phyloP scores from a whole-genome alignment of 345 rosid genomes.

The Acer negundo region DNA sequence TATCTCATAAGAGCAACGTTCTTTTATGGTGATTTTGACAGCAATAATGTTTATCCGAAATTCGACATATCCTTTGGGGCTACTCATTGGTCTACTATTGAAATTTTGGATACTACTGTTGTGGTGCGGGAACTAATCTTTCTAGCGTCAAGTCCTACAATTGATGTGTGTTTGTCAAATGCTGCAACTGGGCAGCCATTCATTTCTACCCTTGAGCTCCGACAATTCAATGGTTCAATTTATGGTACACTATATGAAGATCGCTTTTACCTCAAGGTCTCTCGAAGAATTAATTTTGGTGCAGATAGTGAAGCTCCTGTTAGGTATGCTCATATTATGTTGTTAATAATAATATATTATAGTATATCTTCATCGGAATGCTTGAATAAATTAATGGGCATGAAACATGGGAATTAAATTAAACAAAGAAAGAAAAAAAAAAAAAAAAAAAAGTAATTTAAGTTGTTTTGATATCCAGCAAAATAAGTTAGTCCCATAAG shows the following conservation, averaged over 20 bases:
- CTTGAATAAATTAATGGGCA: slow-evolving; percentile 2
- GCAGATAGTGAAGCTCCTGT: slow-evolving; percentile 80
- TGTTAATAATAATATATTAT: slow-evolving; percentile 14
- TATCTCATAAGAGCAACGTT: slow-evolving; percentile 95
- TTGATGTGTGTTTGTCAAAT: slow-evolving; percentile 89
- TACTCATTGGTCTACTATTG: slow-evolving; percentile 92
- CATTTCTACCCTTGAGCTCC: slow-evolving; percentile 97
- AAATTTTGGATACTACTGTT: slow-evolving; percentile 68
- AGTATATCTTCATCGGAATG: background rate
- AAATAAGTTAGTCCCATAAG: background rate
- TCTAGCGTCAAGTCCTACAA: slow-evolving; percentile 66
- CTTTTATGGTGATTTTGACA: slow-evolving; percentile 89
- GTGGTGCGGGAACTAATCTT: slow-evolving; percentile 80
- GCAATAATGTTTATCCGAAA: slow-evolving; percentile 85
- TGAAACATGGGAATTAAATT: background rate
- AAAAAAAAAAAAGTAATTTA: no score
- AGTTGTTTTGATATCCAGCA: background rate
- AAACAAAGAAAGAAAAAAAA: no score
- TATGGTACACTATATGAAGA: slow-evolving; percentile 68
- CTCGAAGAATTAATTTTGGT: slow-evolving; percentile 95
- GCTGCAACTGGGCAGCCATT: slow-evolving; percentile 98
- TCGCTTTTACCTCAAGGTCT: slow-evolving; percentile 65
- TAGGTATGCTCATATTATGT: slow-evolving; percentile 50
- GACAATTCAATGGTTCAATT: slow-evolving; percentile 88
- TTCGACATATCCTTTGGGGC: slow-evolving; percentile 91